Evolutionary conservation across 140 eudicot genomes (phyloP), one percentile per base, ranked within the genome.

Genomic region (Anethum foeniculum): DNA sequence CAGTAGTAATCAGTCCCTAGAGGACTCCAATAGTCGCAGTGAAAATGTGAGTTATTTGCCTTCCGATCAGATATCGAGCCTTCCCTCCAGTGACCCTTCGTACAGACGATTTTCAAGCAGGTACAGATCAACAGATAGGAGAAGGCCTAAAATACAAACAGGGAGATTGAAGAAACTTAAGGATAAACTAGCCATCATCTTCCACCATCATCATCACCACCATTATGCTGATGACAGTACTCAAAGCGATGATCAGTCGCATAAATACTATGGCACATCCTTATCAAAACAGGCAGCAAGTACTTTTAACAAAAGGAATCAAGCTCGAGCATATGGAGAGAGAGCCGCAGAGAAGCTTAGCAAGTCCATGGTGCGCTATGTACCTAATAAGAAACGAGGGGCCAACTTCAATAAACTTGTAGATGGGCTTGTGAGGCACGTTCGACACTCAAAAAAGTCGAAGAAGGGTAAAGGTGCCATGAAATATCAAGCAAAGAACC

Each of bases 181-280:
- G 85, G 89, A 87, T 83, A 91, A 87, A 79, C 81, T 91, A 27
- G 90, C 88, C 51, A 58, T 84, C 84, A 84, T 91, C 75, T 87
- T 89, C 80, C 91, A 85, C 85, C 88, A 90, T 39, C 91, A 90
- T 78, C 94, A 90, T 16, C 89, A 88, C 25, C 90, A 85, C 73
- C 90, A 86, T 83, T 91, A 88, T 47, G 72, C 52, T 16, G 73
- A 76, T 36, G 72, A 84, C 38, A 65, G 73, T 14, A 49, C 27
- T 64, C 48, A 80, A 25, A 85, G 77, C 32, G 81, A 62, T 47
- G 67, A 16, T 16, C 78, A 54, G 0, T 19, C 25, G 11, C 79
- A 71, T 39, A 38, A 19, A 27, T 38, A 64, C 21, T 74, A 67
- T 47, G 83, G 83, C 28, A 72, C n/a, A 47, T 36, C 85, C 51